Base-by-base conservation (phyloP, 352 stramenopile genomes). In the Globisporangium viniferum region DNA sequence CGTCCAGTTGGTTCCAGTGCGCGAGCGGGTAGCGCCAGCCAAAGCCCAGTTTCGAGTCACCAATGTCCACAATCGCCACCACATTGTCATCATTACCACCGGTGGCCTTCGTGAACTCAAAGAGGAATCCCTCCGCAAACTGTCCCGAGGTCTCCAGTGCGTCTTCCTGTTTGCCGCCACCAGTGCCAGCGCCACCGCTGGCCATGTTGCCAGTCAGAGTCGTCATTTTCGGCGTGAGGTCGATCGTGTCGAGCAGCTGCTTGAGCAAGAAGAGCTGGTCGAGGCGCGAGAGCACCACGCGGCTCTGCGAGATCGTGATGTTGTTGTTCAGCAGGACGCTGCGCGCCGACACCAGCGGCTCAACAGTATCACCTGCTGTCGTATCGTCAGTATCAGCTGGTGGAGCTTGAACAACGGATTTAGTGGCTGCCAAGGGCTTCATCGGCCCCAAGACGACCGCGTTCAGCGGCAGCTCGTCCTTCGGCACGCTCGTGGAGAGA, bases 21-120 rank as follows among this genome's bases (percentile, higher is more conserved):
- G 58, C 27, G 12, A 71, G 35, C 12, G 66, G 35, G 53, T 71
- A 71, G n/a, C 66, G 66, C 66, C 66, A 71, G 18, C 66, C 66
- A 62, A 71, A 71, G 36, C 66, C 66, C n/a, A 71, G 59, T 51
- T 9, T 63, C 48, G 22, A 51, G 7, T 46, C 41, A 1, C 15
- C 48, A 6, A 63, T n/a, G 15, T 62, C 15, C 12, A 67, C 46
- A 2, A 67, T 10, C 24, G 48, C 48, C 35, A 58, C 9, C 29
- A 60, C 27, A 31, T 58, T 22, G 8, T 61, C 48, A 14, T 27
- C 48, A 36, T 29, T 46, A 49, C 9, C 31, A 24, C 1, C 15
- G 0, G n/a, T 46, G 3, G 15, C 10, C 15, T 18, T 29, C 10
- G 24, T 18, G 12, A 63, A 39, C 27, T 54, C 56, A 57, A 69